Percentiles rank a stretch among this genome's conserved stretches.
These are phyloP conservation scores for Gracilaria domingensis DNA, from an alignment of 23 red algal genomes.

Conservation along the genomic window DNA sequence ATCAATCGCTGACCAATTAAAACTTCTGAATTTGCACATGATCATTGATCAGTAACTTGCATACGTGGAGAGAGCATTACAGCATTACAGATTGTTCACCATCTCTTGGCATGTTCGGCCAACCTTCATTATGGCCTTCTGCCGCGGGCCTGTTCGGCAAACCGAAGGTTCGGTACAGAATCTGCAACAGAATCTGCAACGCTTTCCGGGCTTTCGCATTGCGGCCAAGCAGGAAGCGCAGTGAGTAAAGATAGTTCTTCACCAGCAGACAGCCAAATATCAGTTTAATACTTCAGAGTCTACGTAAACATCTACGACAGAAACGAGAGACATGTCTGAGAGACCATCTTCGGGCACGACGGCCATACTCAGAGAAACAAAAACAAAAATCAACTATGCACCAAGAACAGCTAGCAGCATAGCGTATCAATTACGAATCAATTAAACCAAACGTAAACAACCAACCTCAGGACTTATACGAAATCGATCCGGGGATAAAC, in stretches of 20 bases:
- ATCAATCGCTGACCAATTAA: no score
- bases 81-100: no score
- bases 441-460: background rate
- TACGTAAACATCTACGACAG: background rate
- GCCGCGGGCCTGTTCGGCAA: no score
- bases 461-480: conserved; percentile 71
- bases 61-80: no score
- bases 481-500: conserved; percentile 90
- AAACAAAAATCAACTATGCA: conserved; percentile 5
- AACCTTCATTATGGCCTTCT: no score
- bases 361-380: conserved; percentile 21
- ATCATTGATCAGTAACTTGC: no score
- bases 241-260: background rate
- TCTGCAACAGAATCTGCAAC: no score
- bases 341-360: conserved; percentile 24
- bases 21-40: no score
- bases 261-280: background rate
- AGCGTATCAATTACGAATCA: background rate
- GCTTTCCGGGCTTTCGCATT: no score
- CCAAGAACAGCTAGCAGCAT: background rate
- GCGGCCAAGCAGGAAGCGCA: background rate
- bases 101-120: no score
- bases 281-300: background rate
- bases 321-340: background rate
- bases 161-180: no score